Base-by-base conservation (phyloP, 2,329 filamentous ascomycete species). In the Exophiala lecanii-corni region DNA sequence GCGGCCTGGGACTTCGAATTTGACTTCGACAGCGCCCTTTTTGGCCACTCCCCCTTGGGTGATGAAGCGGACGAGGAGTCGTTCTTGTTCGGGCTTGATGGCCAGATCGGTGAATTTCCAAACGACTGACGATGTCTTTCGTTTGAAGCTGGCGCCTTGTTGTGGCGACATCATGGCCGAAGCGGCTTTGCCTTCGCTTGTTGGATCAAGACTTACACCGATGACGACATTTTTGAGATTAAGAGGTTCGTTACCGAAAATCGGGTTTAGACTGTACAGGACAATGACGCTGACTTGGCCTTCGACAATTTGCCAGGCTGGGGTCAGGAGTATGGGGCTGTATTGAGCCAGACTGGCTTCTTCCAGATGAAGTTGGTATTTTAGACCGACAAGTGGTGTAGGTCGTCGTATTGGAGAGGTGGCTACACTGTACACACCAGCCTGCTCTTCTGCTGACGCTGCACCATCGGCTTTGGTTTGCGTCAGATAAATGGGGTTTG, bases 401-500 rank as follows among this genome's bases (percentile, higher is more conserved):
- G 86, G 82, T 56, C 82, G 80, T 49, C 73, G 68, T 51, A 96
- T 76, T 59, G 82, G 80, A 10, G 80, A 73, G 5, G 92, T 68
- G 49, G 89, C 79, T 21, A 98, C 70, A 0, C 72, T 78, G 66
- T 94, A 98, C 59, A 91, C 83, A 45, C 94, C 89, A 3, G 84
- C 76, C 45, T 77, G 81, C 21, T 70, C 67, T 23, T 69, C 66
- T 10, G 40, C 53, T 19, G 45, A 28, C 7, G 39, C 36, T 4
- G 42, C 32, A 3, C 42, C 47, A 25, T 32, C 25, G 4, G 44
- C 15, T n/a, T 50, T 45, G 13, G 41, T 31, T 12, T 51, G 40
- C 21, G 82, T 79, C 39, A 97, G 81, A 65, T 97, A 94, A 44
- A 89, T 86, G 32, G 88, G 87, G 62, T 98, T 98, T 1, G 89